These are phyloP conservation scores for Extremus antarcticus DNA, from an alignment of 495 filamentous ascomycete genomes.

Conservation along the genomic window DNA sequence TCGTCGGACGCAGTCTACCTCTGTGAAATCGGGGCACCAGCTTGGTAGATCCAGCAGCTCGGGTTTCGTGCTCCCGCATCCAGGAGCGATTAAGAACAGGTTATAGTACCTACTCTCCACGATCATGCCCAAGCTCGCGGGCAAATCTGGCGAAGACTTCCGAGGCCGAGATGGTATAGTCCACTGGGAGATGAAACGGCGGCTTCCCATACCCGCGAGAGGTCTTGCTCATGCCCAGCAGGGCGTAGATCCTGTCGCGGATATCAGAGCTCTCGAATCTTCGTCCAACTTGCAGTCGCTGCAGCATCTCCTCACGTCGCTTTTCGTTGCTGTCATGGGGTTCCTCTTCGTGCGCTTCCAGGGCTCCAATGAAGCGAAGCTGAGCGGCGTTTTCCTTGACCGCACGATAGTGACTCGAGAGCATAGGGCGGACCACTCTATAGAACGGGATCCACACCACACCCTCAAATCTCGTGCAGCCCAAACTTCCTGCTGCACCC, in stretches of 20 bases:
- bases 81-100: too few relatives aligned
- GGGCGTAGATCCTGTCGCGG: not conserved
- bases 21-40: too few relatives aligned
- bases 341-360: not conserved
- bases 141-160: not conserved
- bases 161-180: not conserved
- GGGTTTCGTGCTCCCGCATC: too few relatives aligned
- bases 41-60: too few relatives aligned
- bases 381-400: too few relatives aligned
- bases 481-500: not conserved
- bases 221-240: not conserved
- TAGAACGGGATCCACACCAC: not conserved
- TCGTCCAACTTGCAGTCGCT: not conserved
- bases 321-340: not conserved
- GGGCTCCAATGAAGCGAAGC: not conserved
- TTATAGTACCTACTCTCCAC: too few relatives aligned
- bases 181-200: not conserved
- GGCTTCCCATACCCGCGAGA: too few relatives aligned
- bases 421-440: too few relatives aligned
- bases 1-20: too few relatives aligned
- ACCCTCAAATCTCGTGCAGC: not conserved
- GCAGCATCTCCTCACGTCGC: not conserved
- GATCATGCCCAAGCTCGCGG: not conserved
- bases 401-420: too few relatives aligned
- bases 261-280: not conserved